These are phyloP conservation scores for Aristolochia fimbriata DNA, from an alignment of 164 flowering plant species.

Conservation along the genomic window DNA sequence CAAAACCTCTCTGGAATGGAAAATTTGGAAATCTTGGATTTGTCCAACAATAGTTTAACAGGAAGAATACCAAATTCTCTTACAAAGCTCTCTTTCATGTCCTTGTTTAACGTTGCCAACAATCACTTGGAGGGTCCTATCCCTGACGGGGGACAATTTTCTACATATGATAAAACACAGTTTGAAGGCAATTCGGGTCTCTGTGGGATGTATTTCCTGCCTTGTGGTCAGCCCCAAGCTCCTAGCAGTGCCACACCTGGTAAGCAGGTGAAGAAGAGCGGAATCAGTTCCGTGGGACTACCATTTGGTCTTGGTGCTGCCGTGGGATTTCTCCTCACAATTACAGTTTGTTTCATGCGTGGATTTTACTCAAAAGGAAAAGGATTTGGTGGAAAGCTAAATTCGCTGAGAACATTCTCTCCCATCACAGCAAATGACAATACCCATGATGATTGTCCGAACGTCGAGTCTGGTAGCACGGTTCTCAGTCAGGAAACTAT, in stretches of 20 bases:
- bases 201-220: constrained; percentile 25
- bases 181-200: constrained; percentile 52
- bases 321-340: constrained; percentile 34
- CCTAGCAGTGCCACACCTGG: background rate
- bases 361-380: constrained; percentile 20
- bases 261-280: background rate
- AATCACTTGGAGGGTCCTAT: constrained; percentile 44
- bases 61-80: constrained; percentile 17
- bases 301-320: constrained; percentile 46
- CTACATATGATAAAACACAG: constrained; percentile 39
- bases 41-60: constrained; percentile 14
- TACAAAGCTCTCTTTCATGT: constrained; percentile 14
- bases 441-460: background rate
- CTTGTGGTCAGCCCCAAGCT: constrained; percentile 12
- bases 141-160: constrained; percentile 54
- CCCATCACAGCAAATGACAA: background rate
- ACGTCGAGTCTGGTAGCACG: background rate
- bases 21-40: constrained; percentile 15
- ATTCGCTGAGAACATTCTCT: background rate
- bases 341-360: constrained; percentile 16
- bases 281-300: constrained; percentile 14
- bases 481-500: background rate
- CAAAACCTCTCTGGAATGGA: constrained; percentile 9
- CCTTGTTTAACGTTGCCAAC: constrained; percentile 32
- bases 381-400: too few relatives aligned